Conservation (phyloP, 169 alveolate species). For the Besnoitia besnoiti region DNA sequence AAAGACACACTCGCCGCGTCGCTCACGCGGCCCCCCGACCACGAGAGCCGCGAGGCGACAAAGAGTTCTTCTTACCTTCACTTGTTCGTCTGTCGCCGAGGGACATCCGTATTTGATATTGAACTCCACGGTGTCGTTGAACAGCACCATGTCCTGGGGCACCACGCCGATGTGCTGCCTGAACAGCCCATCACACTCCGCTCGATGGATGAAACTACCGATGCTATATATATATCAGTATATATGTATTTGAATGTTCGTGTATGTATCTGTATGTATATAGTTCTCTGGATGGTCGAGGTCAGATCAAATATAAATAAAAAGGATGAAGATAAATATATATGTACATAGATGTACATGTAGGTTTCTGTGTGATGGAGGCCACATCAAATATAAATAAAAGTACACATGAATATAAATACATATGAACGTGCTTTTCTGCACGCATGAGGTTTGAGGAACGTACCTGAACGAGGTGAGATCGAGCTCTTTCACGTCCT, state of each 20-base stretch:
- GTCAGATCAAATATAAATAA: too few relatives aligned
- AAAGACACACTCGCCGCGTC: not conserved
- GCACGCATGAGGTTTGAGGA: not conserved
- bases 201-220: not conserved
- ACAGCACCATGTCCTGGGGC: conserved; percentile 93
- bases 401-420: not conserved
- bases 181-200: not conserved
- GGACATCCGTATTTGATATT: conserved; percentile 87
- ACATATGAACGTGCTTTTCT: not conserved
- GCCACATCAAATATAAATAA: not conserved
- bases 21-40: not conserved
- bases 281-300: too few relatives aligned
- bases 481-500: conserved; percentile 50
- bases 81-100: not conserved
- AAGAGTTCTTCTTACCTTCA: conserved; percentile 24
- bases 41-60: not conserved
- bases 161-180: conserved; percentile 84
- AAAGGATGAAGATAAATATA: too few relatives aligned
- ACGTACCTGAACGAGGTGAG: conserved; percentile 45
- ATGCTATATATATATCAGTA: not conserved
- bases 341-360: not conserved
- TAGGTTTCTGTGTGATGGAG: not conserved
- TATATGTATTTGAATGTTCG: not conserved
- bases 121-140: conserved; percentile 88
- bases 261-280: not conserved